These are phyloP conservation scores for Neoascochyta sp. DNA, from an alignment of 2,329 filamentous ascomycete species.

Conservation along the genomic window DNA sequence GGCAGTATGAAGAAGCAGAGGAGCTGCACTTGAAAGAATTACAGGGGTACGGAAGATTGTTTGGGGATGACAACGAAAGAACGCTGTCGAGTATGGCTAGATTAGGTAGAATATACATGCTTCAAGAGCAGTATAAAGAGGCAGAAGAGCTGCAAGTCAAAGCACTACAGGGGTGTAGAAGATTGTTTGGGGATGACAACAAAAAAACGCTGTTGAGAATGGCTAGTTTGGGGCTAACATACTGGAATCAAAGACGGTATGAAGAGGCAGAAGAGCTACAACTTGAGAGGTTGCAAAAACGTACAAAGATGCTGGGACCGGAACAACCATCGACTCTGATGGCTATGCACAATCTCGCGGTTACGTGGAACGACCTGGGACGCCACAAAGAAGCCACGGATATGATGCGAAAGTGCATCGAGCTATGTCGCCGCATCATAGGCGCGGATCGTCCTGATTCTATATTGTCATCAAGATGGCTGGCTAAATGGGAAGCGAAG, in stretches of 20 bases:
- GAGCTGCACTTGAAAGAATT: background rate
- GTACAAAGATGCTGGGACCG: too few species aligned
- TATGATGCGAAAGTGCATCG: too few species aligned
- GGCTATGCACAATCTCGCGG: too few species aligned
- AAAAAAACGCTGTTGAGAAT: constrained; percentile 1
- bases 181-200: background rate
- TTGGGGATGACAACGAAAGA: constrained; percentile 1
- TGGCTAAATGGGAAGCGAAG: too few species aligned
- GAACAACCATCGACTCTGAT: too few species aligned
- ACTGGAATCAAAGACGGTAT: constrained; percentile 1
- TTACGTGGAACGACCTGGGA: too few species aligned
- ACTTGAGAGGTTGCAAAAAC: background rate
- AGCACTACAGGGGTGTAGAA: background rate
- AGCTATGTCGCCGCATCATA: too few species aligned
- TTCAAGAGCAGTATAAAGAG: constrained; percentile 1
- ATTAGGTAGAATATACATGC: too few species aligned
- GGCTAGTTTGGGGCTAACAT: background rate
- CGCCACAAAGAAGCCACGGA: too few species aligned
- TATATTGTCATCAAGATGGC: too few species aligned
- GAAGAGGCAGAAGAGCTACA: constrained; percentile 1
- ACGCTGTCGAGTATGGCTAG: constrained; percentile 2
- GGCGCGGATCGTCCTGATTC: too few species aligned
- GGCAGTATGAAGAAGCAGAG: constrained; percentile 2
- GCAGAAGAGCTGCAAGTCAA: background rate
- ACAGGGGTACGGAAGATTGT: background rate